Evolutionary conservation across 176 grass and related monocot species (phyloP).

Genomic region (Chloris gayana): DNA sequence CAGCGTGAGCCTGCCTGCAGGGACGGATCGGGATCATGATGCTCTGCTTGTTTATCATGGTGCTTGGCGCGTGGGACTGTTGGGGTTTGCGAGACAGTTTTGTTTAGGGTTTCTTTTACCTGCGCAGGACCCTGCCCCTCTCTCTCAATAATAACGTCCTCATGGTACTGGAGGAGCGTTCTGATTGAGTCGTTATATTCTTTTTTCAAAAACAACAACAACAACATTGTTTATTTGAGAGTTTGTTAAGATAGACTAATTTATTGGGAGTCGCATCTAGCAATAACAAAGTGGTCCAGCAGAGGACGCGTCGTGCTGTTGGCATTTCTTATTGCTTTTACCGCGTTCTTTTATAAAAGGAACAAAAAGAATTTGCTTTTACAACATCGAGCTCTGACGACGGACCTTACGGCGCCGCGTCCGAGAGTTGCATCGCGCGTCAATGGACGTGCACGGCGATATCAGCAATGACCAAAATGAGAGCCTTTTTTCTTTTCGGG

Average conservation of each 20-base stretch:
- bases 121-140: no score
- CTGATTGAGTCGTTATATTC: neutral
- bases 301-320: neutral
- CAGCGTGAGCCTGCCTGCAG: neutral
- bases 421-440: neutral
- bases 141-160: neutral
- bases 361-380: neutral
- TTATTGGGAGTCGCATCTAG: neutral
- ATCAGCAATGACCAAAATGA: neutral
- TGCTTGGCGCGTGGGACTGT: conserved; percentile 11
- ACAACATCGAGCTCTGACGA: neutral
- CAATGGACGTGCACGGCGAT: neutral
- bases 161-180: neutral
- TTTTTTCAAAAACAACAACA: neutral
- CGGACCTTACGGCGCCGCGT: neutral
- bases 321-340: neutral
- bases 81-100: conserved; percentile 45
- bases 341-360: neutral
- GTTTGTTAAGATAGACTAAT: conserved; percentile 13
- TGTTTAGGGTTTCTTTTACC: conserved; percentile 12
- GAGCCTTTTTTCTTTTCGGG: neutral
- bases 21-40: conserved; percentile 30
- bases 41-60: neutral
- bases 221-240: neutral
- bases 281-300: neutral